A percentile compares a stretch with the other conserved stretches of the same genome.
Conservation (phyloP, 2,329 filamentous ascomycete species). For the Fusarium continuum region DNA sequence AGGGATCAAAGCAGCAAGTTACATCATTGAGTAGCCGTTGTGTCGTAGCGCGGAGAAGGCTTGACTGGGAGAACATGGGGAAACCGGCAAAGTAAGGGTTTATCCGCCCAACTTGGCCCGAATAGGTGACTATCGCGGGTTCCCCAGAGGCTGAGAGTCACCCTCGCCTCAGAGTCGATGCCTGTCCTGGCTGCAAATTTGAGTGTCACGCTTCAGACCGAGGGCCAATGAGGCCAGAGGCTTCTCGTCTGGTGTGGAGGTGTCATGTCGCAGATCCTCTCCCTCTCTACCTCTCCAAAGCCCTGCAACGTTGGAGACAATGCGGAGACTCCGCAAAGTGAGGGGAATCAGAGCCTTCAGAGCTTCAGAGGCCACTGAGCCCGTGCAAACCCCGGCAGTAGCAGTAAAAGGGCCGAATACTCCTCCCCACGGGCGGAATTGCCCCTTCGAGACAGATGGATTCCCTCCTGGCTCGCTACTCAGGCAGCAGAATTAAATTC, state of each 20-base stretch:
- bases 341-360: not conserved
- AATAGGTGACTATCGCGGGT: not conserved
- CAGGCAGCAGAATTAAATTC: slow-evolving; percentile 12
- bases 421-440: not conserved
- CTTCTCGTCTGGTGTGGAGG: not conserved
- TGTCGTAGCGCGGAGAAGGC: slow-evolving; percentile 9
- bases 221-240: not conserved
- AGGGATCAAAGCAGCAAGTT: not conserved
- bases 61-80: slow-evolving; percentile 17
- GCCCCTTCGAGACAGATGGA: not conserved
- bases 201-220: slow-evolving; percentile 14
- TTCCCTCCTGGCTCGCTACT: not conserved
- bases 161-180: slow-evolving; percentile 14
- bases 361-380: too few species aligned
- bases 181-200: slow-evolving; percentile 13
- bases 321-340: slow-evolving; percentile 37
- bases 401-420: slow-evolving; percentile 22
- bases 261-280: slow-evolving; percentile 12
- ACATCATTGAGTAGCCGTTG: slow-evolving; percentile 16
- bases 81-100: slow-evolving; percentile 1
- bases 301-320: slow-evolving; percentile 26
- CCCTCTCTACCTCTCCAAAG: not conserved
- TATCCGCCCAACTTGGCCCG: slow-evolving; percentile 3
- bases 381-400: slow-evolving; percentile 4
- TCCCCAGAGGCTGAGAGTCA: slow-evolving; percentile 14